Evolutionary conservation across 1,139 yeast species (phyloP), one percentile per base, ranked within the genome.

Genomic region (Pneumocystis wakefieldiae): DNA sequence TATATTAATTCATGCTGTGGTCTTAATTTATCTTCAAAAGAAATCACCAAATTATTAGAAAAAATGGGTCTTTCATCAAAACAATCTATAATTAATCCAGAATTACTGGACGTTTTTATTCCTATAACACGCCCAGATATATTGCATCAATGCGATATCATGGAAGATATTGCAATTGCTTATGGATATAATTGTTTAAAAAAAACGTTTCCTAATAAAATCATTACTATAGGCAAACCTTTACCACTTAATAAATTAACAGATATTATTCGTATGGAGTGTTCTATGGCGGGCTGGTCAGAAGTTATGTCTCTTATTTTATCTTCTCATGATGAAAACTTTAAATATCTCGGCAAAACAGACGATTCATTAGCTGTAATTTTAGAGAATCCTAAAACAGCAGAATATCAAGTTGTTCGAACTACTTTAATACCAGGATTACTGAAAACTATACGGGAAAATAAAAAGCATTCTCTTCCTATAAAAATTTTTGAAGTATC

Each of bases 101-200:
- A 83, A 68, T 69, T 81, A 57, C 73, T 91, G 64, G 84, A 86
- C 64, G 95, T 92, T 64, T 74, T 77, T 60, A 82, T 92, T 66
- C 98, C 99, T 69, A 85, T 89, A 70, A 92, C 98, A 60, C 85
- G 99, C 78, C 85, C 97, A 10, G 99, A 94, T 75, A 83, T 94
- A 67, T 81, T 94, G 72, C 99, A 94, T 76, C 96, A 90, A 75
- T 92, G 98, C 80, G 99, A 94, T 76, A 86, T 94, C 69, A 87
- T 94, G 96, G 99, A 94, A 76, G 99, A 94, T 75, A 96, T 91
- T 61, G 98, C 97, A 62, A 86, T 94, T 73, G 95, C 90, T 42
- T 94, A 90, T 73, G 99, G 98, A 66, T 94, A 86, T 80, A 87
- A 91, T 76, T 89, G 88, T 74, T 81, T 94, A 72, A 88, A 85